phyloP scores from a whole-genome alignment of 192 early-diverging fungal genomes.

The Podila epigama region DNA sequence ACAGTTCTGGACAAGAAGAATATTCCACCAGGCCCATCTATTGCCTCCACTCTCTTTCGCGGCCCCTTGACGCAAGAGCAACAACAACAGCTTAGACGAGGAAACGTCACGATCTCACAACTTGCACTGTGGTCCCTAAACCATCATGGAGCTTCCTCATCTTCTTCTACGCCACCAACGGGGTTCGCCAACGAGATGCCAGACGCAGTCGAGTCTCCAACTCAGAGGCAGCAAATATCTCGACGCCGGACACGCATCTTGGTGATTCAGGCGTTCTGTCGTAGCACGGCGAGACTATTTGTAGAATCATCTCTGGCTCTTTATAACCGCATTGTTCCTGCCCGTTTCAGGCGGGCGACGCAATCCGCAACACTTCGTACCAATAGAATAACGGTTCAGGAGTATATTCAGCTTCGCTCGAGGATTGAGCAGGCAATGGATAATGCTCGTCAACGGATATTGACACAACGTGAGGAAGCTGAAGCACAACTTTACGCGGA shows the following conservation, averaged over 20 bases:
- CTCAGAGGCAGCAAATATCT: conserved; percentile 24
- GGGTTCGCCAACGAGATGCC: conserved; percentile 40
- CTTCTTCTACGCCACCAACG: neutral
- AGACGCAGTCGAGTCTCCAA: conserved; percentile 26
- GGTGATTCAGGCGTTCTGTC: conserved; percentile 36
- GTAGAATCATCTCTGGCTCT: conserved; percentile 1
- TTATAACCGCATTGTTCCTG: conserved; percentile 31
- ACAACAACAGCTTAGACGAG: neutral
- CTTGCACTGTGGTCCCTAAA: neutral
- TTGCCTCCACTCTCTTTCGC: neutral
- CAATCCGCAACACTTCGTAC: neutral
- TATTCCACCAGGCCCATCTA: neutral
- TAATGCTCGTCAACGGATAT: conserved; percentile 7
- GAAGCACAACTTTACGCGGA: neutral
- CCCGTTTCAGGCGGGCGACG: conserved; percentile 8
- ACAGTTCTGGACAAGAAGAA: conserved; percentile 49
- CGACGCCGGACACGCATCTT: conserved; percentile 20
- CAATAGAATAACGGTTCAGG: conserved; percentile 19
- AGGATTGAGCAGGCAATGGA: conserved; percentile 27
- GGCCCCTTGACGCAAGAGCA: neutral
- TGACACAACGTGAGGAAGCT: neutral
- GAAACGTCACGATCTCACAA: neutral
- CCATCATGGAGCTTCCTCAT: neutral
- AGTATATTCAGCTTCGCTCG: conserved; percentile 22
- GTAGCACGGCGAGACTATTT: conserved; percentile 20